Percentiles rank a stretch among this genome's conserved stretches.
These are phyloP conservation scores for Colletotrichum tamarilloi DNA, from an alignment of 2,329 filamentous ascomycete genomes.

Conservation along the genomic window DNA sequence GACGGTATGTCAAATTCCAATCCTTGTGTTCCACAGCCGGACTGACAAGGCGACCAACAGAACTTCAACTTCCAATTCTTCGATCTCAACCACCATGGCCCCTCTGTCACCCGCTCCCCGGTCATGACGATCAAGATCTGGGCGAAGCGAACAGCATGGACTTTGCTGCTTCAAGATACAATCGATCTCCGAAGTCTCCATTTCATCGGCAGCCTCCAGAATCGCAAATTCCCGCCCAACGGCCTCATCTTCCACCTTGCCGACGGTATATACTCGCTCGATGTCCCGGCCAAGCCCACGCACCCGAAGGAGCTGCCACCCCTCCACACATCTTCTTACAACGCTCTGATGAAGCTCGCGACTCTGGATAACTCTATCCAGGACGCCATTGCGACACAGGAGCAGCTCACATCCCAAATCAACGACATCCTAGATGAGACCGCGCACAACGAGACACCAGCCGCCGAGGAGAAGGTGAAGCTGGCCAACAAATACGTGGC, in stretches of 20 bases:
- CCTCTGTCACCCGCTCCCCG: conserved; percentile 73
- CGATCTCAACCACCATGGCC: conserved; percentile 73
- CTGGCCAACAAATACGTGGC: conserved; percentile 66
- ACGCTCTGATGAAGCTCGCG: conserved; percentile 85
- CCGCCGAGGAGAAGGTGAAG: conserved; percentile 60
- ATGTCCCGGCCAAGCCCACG: conserved; percentile 66
- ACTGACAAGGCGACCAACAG: conserved; percentile 44
- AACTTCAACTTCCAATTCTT: conserved; percentile 93
- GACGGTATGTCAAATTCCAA: conserved; percentile 62
- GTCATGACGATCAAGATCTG: conserved; percentile 78
- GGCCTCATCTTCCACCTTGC: conserved; percentile 86
- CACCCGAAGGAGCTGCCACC: conserved; percentile 64
- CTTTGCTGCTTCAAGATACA: conserved; percentile 76
- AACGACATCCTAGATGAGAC: conserved; percentile 63
- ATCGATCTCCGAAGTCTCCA: conserved; percentile 79
- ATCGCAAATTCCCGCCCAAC: conserved; percentile 82
- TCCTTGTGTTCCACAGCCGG: background rate
- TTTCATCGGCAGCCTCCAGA: conserved; percentile 78
- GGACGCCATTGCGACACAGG: conserved; percentile 83
- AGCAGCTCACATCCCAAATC: conserved; percentile 82
- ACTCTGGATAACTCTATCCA: conserved; percentile 93
- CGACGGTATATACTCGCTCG: conserved; percentile 87
- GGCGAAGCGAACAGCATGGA: conserved; percentile 71
- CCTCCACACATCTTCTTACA: conserved; percentile 81
- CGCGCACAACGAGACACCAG: conserved; percentile 55